phyloP scores from a whole-genome alignment of 805 yeast species.

The Pichia thaimueangensis region DNA sequence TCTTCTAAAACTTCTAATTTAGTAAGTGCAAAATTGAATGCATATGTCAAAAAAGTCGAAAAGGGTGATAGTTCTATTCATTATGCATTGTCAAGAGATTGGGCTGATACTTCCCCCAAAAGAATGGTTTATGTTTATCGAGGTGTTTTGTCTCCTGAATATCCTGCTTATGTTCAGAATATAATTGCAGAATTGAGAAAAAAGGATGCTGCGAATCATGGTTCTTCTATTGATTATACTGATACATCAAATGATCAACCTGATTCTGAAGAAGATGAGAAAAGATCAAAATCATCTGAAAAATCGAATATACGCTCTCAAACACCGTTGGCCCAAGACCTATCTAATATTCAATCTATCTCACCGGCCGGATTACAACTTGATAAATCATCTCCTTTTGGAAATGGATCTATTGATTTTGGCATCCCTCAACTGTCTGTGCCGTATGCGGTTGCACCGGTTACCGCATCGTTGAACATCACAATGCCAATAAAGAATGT shows the following conservation, averaged over 20 bases:
- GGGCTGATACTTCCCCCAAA: conserved; percentile 88
- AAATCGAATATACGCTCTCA: conserved; percentile 6
- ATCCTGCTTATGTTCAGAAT: conserved; percentile 61
- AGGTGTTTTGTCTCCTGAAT: conserved; percentile 70
- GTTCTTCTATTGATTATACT: conserved; percentile 1
- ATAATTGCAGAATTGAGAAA: conserved; percentile 50
- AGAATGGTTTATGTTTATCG: conserved; percentile 85
- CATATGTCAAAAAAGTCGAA: conserved; percentile 75
- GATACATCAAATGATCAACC: conserved; percentile 8
- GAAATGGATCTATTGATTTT: conserved; percentile 28
- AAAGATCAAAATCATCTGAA: not conserved
- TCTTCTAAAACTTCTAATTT: conserved; percentile 76
- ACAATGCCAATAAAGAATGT: conserved; percentile 5
- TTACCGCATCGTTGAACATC: conserved; percentile 51
- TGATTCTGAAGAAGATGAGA: conserved; percentile 8
- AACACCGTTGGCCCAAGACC: conserved; percentile 6
- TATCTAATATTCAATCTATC: conserved; percentile 16
- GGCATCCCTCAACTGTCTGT: conserved; percentile 39
- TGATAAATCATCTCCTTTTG: conserved; percentile 24
- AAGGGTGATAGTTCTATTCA: conserved; percentile 69
- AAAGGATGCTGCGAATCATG: conserved; percentile 17
- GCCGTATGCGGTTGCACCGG: conserved; percentile 74
- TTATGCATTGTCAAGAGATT: conserved; percentile 75
- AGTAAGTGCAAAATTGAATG: conserved; percentile 77
- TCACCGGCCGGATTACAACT: conserved; percentile 27